These are phyloP conservation scores for Scedosporium apiospermum DNA, from an alignment of 2,329 filamentous ascomycete species.

Conservation along the genomic window DNA sequence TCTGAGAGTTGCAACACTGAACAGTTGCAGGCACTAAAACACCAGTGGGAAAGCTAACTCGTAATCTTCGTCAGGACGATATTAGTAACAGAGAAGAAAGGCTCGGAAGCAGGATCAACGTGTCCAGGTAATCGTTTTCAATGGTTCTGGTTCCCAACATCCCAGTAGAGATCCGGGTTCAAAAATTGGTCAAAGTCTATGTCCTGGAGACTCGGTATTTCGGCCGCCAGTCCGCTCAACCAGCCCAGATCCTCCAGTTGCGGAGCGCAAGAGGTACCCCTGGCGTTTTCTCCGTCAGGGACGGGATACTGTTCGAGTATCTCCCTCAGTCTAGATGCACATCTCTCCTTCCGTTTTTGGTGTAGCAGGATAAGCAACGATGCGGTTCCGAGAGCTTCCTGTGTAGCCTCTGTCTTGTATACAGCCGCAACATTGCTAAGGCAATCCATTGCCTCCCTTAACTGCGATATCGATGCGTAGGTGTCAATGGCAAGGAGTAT, in stretches of 20 bases:
- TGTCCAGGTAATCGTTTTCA: too few species aligned
- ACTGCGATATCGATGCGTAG: constrained; percentile 32
- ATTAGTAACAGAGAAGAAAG: too few species aligned
- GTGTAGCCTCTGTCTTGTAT: constrained; percentile 37
- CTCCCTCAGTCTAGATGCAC: constrained; percentile 24
- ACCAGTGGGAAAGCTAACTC: too few species aligned
- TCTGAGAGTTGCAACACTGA: too few species aligned
- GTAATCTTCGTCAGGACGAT: too few species aligned
- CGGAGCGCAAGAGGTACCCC: neutral
- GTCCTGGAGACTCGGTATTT: constrained; percentile 32
- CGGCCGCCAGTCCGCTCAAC: constrained; percentile 32
- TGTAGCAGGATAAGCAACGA: constrained; percentile 43
- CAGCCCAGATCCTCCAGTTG: constrained; percentile 25
- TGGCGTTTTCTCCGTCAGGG: constrained; percentile 7
- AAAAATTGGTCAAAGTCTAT: constrained; percentile 29
- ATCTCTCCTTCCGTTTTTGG: constrained; percentile 38
- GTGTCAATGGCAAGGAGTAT: constrained; percentile 46
- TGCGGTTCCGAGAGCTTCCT: constrained; percentile 44
- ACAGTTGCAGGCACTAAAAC: too few species aligned
- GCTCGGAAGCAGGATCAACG: too few species aligned
- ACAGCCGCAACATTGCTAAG: constrained; percentile 29
- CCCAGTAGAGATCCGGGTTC: constrained; percentile 10
- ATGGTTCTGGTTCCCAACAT: constrained; percentile 1
- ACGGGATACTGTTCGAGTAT: constrained; percentile 25
- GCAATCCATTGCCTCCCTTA: constrained; percentile 40